A percentile compares a stretch with the other conserved stretches of the same genome.
Conservation (phyloP, 768 basidiomycete genomes). For the Neoboletus subvelutipes region DNA sequence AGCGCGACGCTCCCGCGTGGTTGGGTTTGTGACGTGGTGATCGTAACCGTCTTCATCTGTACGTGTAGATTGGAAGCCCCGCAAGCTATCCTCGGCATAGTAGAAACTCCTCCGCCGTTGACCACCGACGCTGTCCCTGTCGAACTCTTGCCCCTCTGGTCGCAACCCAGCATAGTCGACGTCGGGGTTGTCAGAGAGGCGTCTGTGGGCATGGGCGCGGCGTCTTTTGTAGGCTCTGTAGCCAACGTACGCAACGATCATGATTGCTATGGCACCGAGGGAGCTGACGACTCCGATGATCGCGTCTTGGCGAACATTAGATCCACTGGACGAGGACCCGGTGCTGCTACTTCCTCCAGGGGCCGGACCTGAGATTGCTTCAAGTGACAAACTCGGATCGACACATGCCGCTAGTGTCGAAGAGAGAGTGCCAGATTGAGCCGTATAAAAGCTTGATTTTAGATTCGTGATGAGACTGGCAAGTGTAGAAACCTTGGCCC, state of each 20-base stretch:
- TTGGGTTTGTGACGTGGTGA: constrained; percentile 28
- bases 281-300: constrained; percentile 90
- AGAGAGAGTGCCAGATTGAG: constrained; percentile 43
- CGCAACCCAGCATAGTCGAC: constrained; percentile 40
- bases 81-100: constrained; percentile 80
- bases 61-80: constrained; percentile 49
- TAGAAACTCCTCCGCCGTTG: constrained; percentile 79
- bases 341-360: constrained; percentile 17
- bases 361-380: constrained; percentile 43
- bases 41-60: constrained; percentile 39
- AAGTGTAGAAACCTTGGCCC: constrained; percentile 53
- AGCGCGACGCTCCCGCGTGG: constrained; percentile 60
- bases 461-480: constrained; percentile 60
- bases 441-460: constrained; percentile 66
- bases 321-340: constrained; percentile 28
- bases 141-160: constrained; percentile 71
- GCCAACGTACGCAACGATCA: constrained; percentile 71
- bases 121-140: constrained; percentile 72
- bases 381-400: constrained; percentile 63
- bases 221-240: constrained; percentile 67
- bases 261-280: constrained; percentile 73
- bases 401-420: constrained; percentile 63
- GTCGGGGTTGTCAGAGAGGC: constrained; percentile 57
- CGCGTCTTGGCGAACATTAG: constrained; percentile 63
- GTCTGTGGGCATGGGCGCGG: constrained; percentile 66